Base-by-base conservation (phyloP, 805 yeast genomes). In the Kluyveromyces aestuarii region DNA sequence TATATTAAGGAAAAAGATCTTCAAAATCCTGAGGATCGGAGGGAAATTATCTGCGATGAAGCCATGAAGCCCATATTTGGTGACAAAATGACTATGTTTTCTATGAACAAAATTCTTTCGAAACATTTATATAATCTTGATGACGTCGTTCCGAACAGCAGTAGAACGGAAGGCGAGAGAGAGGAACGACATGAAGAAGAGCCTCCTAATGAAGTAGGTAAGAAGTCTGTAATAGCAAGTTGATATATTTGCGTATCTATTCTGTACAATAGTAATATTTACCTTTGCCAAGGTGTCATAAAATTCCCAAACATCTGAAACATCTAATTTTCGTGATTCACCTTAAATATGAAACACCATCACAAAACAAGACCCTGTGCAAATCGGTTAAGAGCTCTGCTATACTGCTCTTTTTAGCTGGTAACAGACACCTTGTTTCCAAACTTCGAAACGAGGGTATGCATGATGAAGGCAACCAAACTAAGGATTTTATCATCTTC, bases 21-120 rank as follows among this genome's bases (percentile, higher is more conserved):
- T 30, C 95, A 86, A 60, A 79, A 84, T 52, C 85, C 89, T 1
- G 57, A 69, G 1, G 86, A 87, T 63, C 73, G 75, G 52, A 70
- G 91, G 47, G 80, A 79, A 49, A 81, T 87, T 6, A 16, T 77
- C 4, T 82, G 87, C 58, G 89, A 84, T 57, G 83, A 73, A 0
- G 71, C 64, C 48, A 64, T 84, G 68, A 66, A 66, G 49, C 73
- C 72, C 2, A 57, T 86, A 1, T 85, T 85, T 64, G 88, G 87
- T 27, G 74, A 75, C 48, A 73, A 61, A 66, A 73, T 79, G 44
- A 72, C 78, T 8, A 76, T 80, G 70, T 83, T 84, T 58, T 71
- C 71, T 48, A 70, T 84, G 80, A 70, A 71, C 47, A 81, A 80
- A 57, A 62, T 76, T 9, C 60, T 84, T 21, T 68, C 76, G 18